Evolutionary conservation across 228 moss, liverwort and hornwort species (phyloP).

Genomic region (Sphagnum fallax): DNA sequence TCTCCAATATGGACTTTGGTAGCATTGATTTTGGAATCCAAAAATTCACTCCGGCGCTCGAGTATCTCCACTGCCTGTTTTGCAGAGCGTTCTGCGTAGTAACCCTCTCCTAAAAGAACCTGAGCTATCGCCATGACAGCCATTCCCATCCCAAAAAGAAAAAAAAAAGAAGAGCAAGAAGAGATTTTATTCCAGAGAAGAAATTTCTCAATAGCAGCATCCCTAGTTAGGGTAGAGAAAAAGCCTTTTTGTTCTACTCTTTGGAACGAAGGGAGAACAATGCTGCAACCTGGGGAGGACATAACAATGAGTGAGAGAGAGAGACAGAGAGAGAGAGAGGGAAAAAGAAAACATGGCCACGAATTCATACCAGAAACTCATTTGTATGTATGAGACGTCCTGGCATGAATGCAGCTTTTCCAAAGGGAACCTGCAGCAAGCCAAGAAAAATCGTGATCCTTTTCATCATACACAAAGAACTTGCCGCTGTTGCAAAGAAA

Average conservation of each 20-base stretch:
- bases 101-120: slow-evolving; percentile 90
- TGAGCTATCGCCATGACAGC: slow-evolving; percentile 91
- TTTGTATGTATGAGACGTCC: slow-evolving; percentile 93
- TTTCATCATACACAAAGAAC: not conserved
- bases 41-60: slow-evolving; percentile 52
- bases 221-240: not conserved
- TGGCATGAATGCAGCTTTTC: slow-evolving; percentile 90
- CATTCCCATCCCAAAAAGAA: slow-evolving; percentile 25
- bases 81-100: slow-evolving; percentile 85
- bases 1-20: slow-evolving; percentile 66
- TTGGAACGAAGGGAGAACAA: not conserved
- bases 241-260: not conserved
- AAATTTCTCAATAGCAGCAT: not conserved
- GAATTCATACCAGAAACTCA: slow-evolving; percentile 74
- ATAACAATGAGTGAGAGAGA: too few relatives aligned
- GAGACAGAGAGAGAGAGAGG: too few relatives aligned
- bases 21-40: slow-evolving; percentile 39
- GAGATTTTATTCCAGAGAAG: not conserved
- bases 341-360: too few relatives aligned
- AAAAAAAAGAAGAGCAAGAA: slow-evolving; percentile 5
- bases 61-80: slow-evolving; percentile 87
- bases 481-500: not conserved
- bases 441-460: not conserved
- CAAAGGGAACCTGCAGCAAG: slow-evolving; percentile 73
- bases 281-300: too few relatives aligned